Conservation (phyloP, 805 yeast species). For the Nakazawaea anatomiae region DNA sequence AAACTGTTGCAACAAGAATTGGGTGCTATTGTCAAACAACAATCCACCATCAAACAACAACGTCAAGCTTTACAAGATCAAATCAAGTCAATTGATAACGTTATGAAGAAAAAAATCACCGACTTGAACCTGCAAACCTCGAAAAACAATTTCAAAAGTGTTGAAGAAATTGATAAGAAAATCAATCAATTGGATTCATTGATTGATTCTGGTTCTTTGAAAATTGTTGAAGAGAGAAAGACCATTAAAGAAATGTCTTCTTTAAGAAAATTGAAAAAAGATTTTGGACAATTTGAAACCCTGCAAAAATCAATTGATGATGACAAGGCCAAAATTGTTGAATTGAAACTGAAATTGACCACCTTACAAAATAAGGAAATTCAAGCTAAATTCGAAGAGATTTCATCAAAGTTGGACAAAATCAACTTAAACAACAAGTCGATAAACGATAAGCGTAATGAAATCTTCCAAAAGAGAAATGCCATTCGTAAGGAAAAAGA, state of each 20-base stretch:
- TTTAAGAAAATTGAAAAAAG: slow-evolving; percentile 76
- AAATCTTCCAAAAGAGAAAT: slow-evolving; percentile 58
- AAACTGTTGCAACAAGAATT: slow-evolving; percentile 40
- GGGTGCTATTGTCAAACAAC: slow-evolving; percentile 36
- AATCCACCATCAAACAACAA: slow-evolving; percentile 26
- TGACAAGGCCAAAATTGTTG: slow-evolving; percentile 70
- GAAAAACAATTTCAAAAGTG: slow-evolving; percentile 61
- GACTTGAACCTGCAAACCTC: slow-evolving; percentile 71
- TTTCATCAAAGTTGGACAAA: slow-evolving; percentile 65
- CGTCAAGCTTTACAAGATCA: slow-evolving; percentile 43
- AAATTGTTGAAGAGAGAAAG: slow-evolving; percentile 88
- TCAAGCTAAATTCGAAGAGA: slow-evolving; percentile 60
- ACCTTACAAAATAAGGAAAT: slow-evolving; percentile 57
- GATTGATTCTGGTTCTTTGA: slow-evolving; percentile 72
- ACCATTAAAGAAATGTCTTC: slow-evolving; percentile 78
- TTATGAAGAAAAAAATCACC: slow-evolving; percentile 65
- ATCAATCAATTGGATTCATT: slow-evolving; percentile 61
- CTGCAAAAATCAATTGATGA: slow-evolving; percentile 75
- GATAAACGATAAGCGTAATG: slow-evolving; percentile 60
- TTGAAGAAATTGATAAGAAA: slow-evolving; percentile 64
- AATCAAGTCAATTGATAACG: slow-evolving; percentile 63
- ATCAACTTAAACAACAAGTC: slow-evolving; percentile 55
- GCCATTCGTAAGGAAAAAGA: slow-evolving; percentile 64
- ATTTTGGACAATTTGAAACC: slow-evolving; percentile 65
- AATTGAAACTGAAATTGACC: slow-evolving; percentile 60